Percentiles rank a stretch among this genome's conserved stretches.
These are phyloP conservation scores for Pichia phayaonensis DNA, from an alignment of 805 yeast species.

Conservation along the genomic window DNA sequence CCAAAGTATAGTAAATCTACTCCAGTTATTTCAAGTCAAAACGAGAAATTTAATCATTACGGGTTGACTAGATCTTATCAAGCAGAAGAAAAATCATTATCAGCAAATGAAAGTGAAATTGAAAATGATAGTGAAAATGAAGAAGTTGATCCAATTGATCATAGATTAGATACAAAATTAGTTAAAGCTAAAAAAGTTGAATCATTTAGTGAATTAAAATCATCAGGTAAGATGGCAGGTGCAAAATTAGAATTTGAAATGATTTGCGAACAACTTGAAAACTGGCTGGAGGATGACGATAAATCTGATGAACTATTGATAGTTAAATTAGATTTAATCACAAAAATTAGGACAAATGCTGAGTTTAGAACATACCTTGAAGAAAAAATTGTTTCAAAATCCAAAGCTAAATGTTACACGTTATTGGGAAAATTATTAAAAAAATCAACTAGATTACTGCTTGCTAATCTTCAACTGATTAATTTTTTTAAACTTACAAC, in stretches of 20 bases:
- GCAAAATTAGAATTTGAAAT: conserved; percentile 3
- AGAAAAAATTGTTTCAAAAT: not conserved
- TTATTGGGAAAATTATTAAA: not conserved
- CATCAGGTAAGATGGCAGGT: not conserved
- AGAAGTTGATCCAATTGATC: not conserved
- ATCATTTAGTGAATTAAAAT: not conserved
- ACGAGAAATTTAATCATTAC: conserved; percentile 15
- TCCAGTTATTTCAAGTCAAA: not conserved
- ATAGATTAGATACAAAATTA: not conserved
- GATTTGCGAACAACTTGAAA: not conserved
- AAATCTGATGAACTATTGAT: not conserved
- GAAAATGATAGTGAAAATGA: conserved; percentile 11
- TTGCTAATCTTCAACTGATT: not conserved
- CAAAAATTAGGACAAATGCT: not conserved
- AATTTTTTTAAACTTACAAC: not conserved
- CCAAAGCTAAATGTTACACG: not conserved
- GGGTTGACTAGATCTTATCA: conserved; percentile 26
- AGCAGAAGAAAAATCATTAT: conserved; percentile 10
- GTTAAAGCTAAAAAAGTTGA: not conserved
- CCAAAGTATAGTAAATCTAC: not conserved
- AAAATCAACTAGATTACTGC: not conserved
- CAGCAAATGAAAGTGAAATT: conserved; percentile 12
- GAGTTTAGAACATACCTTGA: not conserved
- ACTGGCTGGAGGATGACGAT: not conserved
- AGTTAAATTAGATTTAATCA: not conserved